Percentiles rank a stretch among this genome's conserved stretches.
Evolutionary conservation across 2,329 filamentous ascomycete genomes (phyloP).

Genomic region (Knufia fluminis): DNA sequence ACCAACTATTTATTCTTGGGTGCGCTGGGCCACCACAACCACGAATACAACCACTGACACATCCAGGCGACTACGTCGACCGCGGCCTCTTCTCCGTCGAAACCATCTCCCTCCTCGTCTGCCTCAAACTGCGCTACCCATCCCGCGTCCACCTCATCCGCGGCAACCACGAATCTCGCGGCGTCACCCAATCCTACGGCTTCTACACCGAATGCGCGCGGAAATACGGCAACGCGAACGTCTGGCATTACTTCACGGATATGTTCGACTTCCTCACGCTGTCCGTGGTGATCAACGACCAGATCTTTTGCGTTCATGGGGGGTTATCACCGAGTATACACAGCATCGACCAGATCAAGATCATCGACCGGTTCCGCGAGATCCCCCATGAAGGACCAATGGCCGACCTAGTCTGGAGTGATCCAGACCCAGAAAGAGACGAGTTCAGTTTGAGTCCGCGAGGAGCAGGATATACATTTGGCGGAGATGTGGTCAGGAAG

Average conservation of each 20-base stretch:
- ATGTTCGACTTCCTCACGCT: conserved; percentile 99
- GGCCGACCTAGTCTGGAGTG: conserved; percentile 98
- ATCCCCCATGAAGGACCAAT: conserved; percentile 98
- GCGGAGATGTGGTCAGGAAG: conserved; percentile 95
- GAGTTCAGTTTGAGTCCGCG: conserved; percentile 91
- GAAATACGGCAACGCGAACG: conserved; percentile 96
- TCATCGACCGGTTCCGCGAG: conserved; percentile 96
- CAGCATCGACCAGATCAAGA: conserved; percentile 98
- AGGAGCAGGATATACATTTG: conserved; percentile 94
- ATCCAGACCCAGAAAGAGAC: conserved; percentile 93
- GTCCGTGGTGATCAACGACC: conserved; percentile 95
- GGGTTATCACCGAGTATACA: conserved; percentile 86
- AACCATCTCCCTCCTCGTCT: conserved; percentile 94
- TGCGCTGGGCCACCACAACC: conserved; percentile 31
- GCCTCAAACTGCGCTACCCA: conserved; percentile 92
- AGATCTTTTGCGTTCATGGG: conserved; percentile 98
- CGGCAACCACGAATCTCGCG: conserved; percentile 94
- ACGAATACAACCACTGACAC: neutral
- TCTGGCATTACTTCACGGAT: conserved; percentile 99
- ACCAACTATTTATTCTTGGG: conserved; percentile 97
- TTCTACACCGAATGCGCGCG: conserved; percentile 98
- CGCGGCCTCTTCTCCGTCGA: conserved; percentile 98
- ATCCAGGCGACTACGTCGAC: conserved; percentile 86
- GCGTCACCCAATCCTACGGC: conserved; percentile 96
- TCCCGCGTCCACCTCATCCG: conserved; percentile 91